These are phyloP conservation scores for Sambucus nigra DNA, from an alignment of 129 eudicot species.

Conservation along the genomic window DNA sequence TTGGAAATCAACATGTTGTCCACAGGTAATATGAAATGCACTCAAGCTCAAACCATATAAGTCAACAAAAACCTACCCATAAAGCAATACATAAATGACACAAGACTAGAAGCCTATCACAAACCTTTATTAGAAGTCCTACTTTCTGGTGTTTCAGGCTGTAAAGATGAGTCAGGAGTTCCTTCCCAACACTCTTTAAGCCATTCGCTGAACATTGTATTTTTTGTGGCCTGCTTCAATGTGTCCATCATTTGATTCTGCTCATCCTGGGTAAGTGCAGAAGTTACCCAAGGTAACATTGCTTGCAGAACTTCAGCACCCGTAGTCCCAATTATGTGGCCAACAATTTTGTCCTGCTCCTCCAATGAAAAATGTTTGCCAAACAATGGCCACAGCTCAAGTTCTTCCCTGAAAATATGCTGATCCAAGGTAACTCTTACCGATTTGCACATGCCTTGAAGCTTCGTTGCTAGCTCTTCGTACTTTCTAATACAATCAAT, in stretches of 20 bases:
- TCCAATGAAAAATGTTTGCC: slow-evolving; percentile 36
- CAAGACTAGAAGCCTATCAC: not conserved
- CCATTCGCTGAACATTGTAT: slow-evolving; percentile 50
- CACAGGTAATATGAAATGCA: not conserved
- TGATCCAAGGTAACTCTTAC: slow-evolving; percentile 40
- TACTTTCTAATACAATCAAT: slow-evolving; percentile 22
- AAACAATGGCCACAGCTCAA: slow-evolving; percentile 46
- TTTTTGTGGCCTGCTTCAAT: slow-evolving; percentile 42
- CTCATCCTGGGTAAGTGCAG: slow-evolving; percentile 44
- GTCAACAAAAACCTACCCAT: too few species aligned
- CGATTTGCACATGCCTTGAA: slow-evolving; percentile 49
- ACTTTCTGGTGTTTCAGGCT: slow-evolving; percentile 14
- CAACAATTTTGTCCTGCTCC: slow-evolving; percentile 46
- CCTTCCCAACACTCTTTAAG: slow-evolving; percentile 41
- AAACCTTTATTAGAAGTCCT: slow-evolving; percentile 15
- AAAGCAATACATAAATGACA: too few species aligned
- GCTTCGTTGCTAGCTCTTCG: slow-evolving; percentile 33
- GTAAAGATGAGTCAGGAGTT: slow-evolving; percentile 21
- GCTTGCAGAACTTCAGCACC: slow-evolving; percentile 52
- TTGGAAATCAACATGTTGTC: not conserved
- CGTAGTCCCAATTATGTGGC: slow-evolving; percentile 41
- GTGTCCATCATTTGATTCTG: slow-evolving; percentile 46
- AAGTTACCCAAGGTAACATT: slow-evolving; percentile 50
- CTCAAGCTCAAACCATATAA: not conserved
- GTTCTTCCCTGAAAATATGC: slow-evolving; percentile 42